These are phyloP conservation scores for Aureobasidium sp. DNA, from an alignment of 2,329 filamentous ascomycete species.

Conservation along the genomic window DNA sequence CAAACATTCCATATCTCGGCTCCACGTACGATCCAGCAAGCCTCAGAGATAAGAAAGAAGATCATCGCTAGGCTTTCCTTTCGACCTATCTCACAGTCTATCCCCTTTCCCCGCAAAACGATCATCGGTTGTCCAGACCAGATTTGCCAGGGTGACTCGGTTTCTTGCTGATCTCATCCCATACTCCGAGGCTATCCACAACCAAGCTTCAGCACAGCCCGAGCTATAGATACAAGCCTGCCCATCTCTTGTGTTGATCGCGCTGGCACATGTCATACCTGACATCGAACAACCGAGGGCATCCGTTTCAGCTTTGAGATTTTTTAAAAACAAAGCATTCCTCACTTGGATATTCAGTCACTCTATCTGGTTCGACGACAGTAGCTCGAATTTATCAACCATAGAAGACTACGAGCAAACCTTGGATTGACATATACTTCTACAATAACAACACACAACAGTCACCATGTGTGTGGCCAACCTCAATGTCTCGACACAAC, in stretches of 20 bases:
- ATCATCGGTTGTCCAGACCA: conserved; percentile 5
- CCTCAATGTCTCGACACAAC: conserved; percentile 38
- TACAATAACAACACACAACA: not conserved
- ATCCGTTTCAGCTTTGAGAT: not conserved
- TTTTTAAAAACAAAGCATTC: not conserved
- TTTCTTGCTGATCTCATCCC: not conserved
- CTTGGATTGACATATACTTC: not conserved
- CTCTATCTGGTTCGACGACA: not conserved
- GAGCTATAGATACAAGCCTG: not conserved
- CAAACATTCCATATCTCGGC: not conserved
- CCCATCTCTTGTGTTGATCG: conserved; percentile 1
- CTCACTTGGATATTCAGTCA: not conserved
- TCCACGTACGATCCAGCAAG: not conserved
- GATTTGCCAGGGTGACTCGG: not conserved
- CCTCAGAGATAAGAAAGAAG: not conserved
- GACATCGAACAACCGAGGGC: not conserved
- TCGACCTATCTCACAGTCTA: not conserved
- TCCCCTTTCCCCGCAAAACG: conserved; percentile 1
- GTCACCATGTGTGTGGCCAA: conserved; percentile 41
- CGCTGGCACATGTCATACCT: conserved; percentile 6
- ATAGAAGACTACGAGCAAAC: not conserved
- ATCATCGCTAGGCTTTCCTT: not conserved
- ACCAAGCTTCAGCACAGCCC: conserved; percentile 9
- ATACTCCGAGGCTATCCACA: not conserved
- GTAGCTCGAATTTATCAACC: not conserved